Conservation (phyloP, 2,329 filamentous ascomycete genomes). For the Hansfordia pulvinata region DNA sequence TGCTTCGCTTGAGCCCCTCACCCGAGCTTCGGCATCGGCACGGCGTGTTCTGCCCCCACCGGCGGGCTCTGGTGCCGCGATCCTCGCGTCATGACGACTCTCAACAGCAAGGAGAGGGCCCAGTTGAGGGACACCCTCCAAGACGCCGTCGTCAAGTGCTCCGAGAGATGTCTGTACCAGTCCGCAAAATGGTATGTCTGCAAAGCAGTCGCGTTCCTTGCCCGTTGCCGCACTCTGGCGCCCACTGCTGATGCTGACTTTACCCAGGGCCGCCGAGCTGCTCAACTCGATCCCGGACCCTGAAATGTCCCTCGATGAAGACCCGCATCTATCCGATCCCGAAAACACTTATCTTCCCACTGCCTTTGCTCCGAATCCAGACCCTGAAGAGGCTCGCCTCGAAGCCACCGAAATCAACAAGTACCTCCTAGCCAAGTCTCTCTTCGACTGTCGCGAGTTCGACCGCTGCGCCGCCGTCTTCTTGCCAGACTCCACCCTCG, state of each 20-base stretch:
- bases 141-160: slow-evolving; percentile 79
- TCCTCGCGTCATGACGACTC: slow-evolving; percentile 35
- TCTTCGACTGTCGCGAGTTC: slow-evolving; percentile 91
- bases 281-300: slow-evolving; percentile 65
- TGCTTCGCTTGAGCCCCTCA: too few relatives aligned
- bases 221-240: too few relatives aligned
- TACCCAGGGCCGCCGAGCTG: slow-evolving; percentile 76
- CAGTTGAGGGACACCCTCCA: slow-evolving; percentile 66
- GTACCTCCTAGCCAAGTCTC: slow-evolving; percentile 82
- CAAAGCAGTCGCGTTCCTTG: too few relatives aligned
- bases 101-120: slow-evolving; percentile 40
- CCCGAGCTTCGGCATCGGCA: too few relatives aligned
- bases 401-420: slow-evolving; percentile 70
- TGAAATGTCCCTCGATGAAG: slow-evolving; percentile 13
- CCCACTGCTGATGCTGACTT: slow-evolving; percentile 9
- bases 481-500: slow-evolving; percentile 65
- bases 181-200: slow-evolving; percentile 83
- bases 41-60: neutral
- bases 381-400: slow-evolving; percentile 59
- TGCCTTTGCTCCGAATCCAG: slow-evolving; percentile 41
- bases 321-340: slow-evolving; percentile 13
- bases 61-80: too few relatives aligned
- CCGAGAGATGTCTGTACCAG: slow-evolving; percentile 88
- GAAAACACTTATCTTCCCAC: slow-evolving; percentile 30
- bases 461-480: slow-evolving; percentile 88